Conservation (phyloP, 805 yeast genomes). For the Saturnispora saitoi region DNA sequence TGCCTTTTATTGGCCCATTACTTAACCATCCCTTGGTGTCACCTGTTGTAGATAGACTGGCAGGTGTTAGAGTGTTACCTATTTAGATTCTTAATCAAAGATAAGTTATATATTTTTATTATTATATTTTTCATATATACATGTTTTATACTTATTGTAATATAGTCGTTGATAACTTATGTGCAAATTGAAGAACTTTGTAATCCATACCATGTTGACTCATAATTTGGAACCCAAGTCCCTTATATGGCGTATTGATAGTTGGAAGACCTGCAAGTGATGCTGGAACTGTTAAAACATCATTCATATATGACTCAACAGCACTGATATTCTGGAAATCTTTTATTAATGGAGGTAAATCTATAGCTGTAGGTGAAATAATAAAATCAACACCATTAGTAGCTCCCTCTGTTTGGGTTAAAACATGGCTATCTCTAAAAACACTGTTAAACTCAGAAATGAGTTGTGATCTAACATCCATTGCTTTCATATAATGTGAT, state of each 20-base stretch:
- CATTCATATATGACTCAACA: constrained; percentile 65
- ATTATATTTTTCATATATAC: not conserved
- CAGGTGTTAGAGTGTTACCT: constrained; percentile 62
- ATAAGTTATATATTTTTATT: not conserved
- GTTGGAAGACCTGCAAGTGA: constrained; percentile 90
- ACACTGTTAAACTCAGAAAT: constrained; percentile 57
- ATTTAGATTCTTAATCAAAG: constrained; percentile 29
- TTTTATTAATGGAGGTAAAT: constrained; percentile 37
- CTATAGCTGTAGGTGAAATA: constrained; percentile 61
- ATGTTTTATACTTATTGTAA: not conserved
- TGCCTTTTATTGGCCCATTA: constrained; percentile 82
- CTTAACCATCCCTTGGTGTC: constrained; percentile 76
- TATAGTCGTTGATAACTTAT: constrained; percentile 1
- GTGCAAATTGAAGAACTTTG: constrained; percentile 38
- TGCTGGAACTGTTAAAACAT: constrained; percentile 81
- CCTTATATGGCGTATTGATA: constrained; percentile 58
- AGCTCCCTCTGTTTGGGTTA: constrained; percentile 13
- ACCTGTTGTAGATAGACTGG: constrained; percentile 57
- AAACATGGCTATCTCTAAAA: constrained; percentile 45
- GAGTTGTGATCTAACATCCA: constrained; percentile 49
- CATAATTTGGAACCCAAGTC: constrained; percentile 64
- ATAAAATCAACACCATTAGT: constrained; percentile 52
- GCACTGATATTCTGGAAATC: constrained; percentile 26
- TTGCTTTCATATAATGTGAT: constrained; percentile 73
- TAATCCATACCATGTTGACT: constrained; percentile 84